phyloP scores from a whole-genome alignment of 257 asterid genomes.

The Jaltomata sinuosa region DNA sequence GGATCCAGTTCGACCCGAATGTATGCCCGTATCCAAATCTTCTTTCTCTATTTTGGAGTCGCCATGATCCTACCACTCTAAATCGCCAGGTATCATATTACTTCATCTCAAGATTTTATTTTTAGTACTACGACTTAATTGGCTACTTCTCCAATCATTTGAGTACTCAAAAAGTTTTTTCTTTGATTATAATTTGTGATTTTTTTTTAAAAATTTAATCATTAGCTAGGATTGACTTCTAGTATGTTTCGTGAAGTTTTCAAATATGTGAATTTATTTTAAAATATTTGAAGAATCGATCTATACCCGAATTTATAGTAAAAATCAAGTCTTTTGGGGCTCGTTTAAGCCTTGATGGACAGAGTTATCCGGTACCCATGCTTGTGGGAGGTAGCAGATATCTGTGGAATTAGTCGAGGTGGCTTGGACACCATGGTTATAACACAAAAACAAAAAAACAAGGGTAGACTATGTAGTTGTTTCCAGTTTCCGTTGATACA shows the following conservation, averaged over 20 bases:
- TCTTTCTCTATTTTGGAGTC: constrained; percentile 81
- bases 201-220: too few species aligned
- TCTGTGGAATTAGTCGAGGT: not conserved
- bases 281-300: not conserved
- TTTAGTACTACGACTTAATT: not conserved
- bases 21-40: constrained; percentile 54
- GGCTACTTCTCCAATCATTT: not conserved
- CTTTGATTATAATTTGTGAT: too few species aligned
- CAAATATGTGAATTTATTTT: not conserved
- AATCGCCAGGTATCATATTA: constrained; percentile 64
- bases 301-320: not conserved
- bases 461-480: not conserved
- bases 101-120: not conserved
- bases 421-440: not conserved
- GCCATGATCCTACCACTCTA: constrained; percentile 89
- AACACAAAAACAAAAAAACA: too few species aligned
- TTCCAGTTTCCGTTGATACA: not conserved
- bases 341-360: too few species aligned
- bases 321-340: not conserved
- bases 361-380: too few species aligned
- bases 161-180: too few species aligned
- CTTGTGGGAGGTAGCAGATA: not conserved
- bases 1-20: constrained; percentile 82
- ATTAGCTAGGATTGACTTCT: too few species aligned
- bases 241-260: not conserved